Evolutionary conservation across 495 filamentous ascomycete species (phyloP).

Genomic region (Tuber brumale): DNA sequence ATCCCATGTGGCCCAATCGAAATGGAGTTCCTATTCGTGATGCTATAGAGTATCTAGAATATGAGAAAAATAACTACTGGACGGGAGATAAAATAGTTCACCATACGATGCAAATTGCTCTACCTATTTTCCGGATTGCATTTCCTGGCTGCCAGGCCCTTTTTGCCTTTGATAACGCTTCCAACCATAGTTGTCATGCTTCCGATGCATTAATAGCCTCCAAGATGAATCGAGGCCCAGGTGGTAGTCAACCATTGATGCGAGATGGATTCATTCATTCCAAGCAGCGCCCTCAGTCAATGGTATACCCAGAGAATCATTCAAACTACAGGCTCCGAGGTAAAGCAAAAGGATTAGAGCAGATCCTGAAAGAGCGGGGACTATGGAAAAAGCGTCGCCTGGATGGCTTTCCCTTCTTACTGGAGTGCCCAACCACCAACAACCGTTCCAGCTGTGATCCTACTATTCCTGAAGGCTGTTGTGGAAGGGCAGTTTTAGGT

Average conservation of each 20-base stretch:
- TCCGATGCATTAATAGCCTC: constrained; percentile 13
- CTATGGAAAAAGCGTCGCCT: neutral
- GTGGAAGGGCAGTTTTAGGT: neutral
- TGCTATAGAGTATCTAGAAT: neutral
- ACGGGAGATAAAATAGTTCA: neutral
- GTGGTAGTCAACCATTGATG: neutral
- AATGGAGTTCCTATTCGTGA: neutral
- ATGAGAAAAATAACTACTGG: neutral
- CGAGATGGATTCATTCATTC: neutral
- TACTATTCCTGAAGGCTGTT: neutral
- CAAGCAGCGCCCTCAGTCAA: neutral
- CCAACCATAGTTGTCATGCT: constrained; percentile 6
- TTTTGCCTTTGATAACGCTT: constrained; percentile 24
- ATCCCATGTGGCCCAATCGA: neutral
- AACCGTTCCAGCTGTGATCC: neutral
- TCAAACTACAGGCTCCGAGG: neutral
- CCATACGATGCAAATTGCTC: neutral
- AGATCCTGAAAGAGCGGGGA: neutral
- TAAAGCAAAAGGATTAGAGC: neutral
- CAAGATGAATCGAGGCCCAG: neutral
- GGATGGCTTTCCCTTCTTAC: neutral
- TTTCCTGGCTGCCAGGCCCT: constrained; percentile 14
- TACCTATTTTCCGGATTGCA: constrained; percentile 9
- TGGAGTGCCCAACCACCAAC: neutral
- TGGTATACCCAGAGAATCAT: neutral